Evolutionary conservation across 495 filamentous ascomycete genomes (phyloP).

Genomic region (Daldinia caldariorum): DNA sequence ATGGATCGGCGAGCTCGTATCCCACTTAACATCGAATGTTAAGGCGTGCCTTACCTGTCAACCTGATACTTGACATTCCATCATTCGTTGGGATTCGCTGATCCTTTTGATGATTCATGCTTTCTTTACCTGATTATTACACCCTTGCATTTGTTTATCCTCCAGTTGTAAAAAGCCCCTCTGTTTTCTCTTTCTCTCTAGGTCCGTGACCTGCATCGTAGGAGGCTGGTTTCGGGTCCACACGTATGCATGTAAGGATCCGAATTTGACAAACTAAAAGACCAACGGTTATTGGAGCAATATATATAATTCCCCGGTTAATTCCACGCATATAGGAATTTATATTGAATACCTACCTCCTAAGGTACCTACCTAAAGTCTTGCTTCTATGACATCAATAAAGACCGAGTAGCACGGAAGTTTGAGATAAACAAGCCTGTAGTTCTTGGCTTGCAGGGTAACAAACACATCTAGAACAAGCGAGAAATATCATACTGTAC

Average conservation of each 20-base stretch:
- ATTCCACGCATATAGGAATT: background rate
- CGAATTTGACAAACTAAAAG: background rate
- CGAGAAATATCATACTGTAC: background rate
- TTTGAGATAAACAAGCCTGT: background rate
- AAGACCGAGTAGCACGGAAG: background rate
- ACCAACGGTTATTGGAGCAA: background rate
- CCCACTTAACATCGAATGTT: slow-evolving; percentile 3
- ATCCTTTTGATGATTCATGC: background rate
- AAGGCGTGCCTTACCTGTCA: background rate
- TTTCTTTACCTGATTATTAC: background rate
- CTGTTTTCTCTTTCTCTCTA: background rate
- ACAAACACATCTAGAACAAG: background rate
- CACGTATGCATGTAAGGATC: background rate
- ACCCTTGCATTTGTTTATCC: slow-evolving; percentile 4
- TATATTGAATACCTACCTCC: background rate
- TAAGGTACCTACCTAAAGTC: background rate
- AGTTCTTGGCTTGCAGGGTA: background rate
- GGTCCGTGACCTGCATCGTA: background rate
- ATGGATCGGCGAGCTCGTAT: background rate
- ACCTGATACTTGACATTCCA: background rate
- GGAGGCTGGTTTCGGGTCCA: background rate
- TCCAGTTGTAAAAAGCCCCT: slow-evolving; percentile 4
- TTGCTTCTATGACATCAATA: background rate
- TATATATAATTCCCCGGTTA: background rate
- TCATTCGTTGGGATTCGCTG: background rate